Percentiles rank a stretch among this genome's conserved stretches.
phyloP scores from a whole-genome alignment of 2,329 filamentous ascomycete species.

The Colletotrichum navitas region DNA sequence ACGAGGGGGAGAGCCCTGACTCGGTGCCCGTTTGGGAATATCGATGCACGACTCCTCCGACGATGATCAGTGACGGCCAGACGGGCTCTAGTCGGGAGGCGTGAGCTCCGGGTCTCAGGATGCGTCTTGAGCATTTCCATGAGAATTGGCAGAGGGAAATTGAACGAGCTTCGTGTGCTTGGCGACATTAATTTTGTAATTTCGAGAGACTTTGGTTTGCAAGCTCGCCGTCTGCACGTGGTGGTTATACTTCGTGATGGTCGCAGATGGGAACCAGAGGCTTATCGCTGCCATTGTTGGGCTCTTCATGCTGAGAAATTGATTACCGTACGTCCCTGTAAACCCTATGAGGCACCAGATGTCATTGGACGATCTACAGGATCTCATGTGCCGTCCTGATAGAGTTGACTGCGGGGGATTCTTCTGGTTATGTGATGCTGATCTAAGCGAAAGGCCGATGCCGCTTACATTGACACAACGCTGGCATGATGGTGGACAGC shows the following conservation, averaged over 20 bases:
- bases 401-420: not conserved
- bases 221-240: not conserved
- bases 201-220: not conserved
- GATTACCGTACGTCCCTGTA: not conserved
- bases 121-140: conserved; percentile 23
- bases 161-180: conserved; percentile 5
- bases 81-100: conserved; percentile 23
- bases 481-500: too few relatives aligned
- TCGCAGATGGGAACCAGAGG: not conserved
- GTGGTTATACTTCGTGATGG: conserved; percentile 15
- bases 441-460: not conserved
- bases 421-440: not conserved
- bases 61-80: conserved; percentile 26
- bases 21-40: conserved; percentile 30
- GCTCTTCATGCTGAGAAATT: not conserved
- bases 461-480: not conserved
- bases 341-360: not conserved
- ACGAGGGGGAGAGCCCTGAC: conserved; percentile 17
- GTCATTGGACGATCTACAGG: not conserved
- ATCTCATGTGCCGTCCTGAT: not conserved
- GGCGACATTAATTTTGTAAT: not conserved
- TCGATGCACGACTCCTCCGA: conserved; percentile 30
- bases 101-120: conserved; percentile 40
- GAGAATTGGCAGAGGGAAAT: not conserved
- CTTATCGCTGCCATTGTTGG: not conserved